Percentiles rank a stretch among this genome's conserved stretches.
These are phyloP conservation scores for Cercophora scortea DNA, from an alignment of 495 filamentous ascomycete species.

Conservation along the genomic window DNA sequence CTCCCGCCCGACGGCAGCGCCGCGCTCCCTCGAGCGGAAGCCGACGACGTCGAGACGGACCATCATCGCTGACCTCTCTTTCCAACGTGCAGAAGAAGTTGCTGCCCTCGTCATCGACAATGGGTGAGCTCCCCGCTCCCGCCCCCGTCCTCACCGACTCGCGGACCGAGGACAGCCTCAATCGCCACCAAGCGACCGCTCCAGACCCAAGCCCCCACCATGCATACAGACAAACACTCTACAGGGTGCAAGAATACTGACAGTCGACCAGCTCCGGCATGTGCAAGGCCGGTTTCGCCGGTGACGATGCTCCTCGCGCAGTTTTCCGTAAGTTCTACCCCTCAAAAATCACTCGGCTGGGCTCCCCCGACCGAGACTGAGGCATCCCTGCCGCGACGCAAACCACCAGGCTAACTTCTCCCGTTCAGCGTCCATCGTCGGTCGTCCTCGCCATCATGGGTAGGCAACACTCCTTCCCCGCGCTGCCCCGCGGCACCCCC, in stretches of 20 bases:
- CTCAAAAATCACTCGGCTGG: conserved; percentile 2
- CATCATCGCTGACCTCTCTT: conserved; percentile 45
- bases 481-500: neutral
- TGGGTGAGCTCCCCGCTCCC: conserved; percentile 61
- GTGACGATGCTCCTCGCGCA: conserved; percentile 99
- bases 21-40: neutral
- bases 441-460: conserved; percentile 99
- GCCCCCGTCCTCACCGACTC: conserved; percentile 23
- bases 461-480: conserved; percentile 43
- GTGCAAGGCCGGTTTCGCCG: conserved; percentile 99
- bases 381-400: neutral
- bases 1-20: neutral
- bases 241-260: conserved; percentile 35
- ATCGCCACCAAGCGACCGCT: neutral
- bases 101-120: conserved; percentile 99
- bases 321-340: conserved; percentile 92
- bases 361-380: conserved; percentile 4
- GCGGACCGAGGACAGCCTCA: conserved; percentile 4
- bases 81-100: conserved; percentile 78
- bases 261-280: conserved; percentile 82
- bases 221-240: conserved; percentile 4
- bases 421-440: conserved; percentile 87
- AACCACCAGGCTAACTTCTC: conserved; percentile 11
- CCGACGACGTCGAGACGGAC: conserved; percentile 3
- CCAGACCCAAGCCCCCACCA: neutral